Evolutionary conservation across 2,329 filamentous ascomycete species (phyloP).

Genomic region (Talaromyces sp.): DNA sequence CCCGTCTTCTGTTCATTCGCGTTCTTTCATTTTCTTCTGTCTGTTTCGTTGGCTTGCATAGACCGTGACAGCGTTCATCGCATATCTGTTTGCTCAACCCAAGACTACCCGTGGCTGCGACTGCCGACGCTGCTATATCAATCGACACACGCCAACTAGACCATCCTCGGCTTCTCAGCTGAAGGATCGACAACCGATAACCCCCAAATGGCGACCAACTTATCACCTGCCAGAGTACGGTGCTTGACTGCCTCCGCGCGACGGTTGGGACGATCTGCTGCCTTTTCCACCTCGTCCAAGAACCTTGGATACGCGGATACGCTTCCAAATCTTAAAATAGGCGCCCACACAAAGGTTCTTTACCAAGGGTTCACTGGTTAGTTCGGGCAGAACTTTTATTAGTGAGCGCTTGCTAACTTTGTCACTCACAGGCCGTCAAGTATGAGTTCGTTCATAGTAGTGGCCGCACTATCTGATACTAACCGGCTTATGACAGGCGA

Average conservation of each 20-base stretch:
- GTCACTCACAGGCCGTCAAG: slow-evolving; percentile 27
- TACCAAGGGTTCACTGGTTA: slow-evolving; percentile 66
- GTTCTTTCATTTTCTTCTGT: neutral
- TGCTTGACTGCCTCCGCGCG: slow-evolving; percentile 1
- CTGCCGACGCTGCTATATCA: neutral
- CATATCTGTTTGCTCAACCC: neutral
- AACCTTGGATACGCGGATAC: slow-evolving; percentile 51
- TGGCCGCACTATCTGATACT: neutral
- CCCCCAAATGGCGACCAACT: neutral
- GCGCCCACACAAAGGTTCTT: slow-evolving; percentile 59
- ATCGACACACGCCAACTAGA: neutral
- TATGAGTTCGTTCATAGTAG: slow-evolving; percentile 10
- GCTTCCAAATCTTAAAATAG: slow-evolving; percentile 60
- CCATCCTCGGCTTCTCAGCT: neutral
- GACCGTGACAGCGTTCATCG: neutral
- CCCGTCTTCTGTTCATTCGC: neutral
- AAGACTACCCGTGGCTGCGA: neutral
- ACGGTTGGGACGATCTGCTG: neutral
- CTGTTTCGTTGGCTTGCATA: neutral
- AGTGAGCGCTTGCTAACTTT: neutral
- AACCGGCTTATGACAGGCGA: slow-evolving; percentile 48
- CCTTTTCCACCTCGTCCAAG: slow-evolving; percentile 28
- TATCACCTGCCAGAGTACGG: slow-evolving; percentile 8
- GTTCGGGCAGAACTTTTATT: slow-evolving; percentile 3
- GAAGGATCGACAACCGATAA: neutral